phyloP scores from a whole-genome alignment of 441 rosid genomes.

The Gossypium davidsonii region DNA sequence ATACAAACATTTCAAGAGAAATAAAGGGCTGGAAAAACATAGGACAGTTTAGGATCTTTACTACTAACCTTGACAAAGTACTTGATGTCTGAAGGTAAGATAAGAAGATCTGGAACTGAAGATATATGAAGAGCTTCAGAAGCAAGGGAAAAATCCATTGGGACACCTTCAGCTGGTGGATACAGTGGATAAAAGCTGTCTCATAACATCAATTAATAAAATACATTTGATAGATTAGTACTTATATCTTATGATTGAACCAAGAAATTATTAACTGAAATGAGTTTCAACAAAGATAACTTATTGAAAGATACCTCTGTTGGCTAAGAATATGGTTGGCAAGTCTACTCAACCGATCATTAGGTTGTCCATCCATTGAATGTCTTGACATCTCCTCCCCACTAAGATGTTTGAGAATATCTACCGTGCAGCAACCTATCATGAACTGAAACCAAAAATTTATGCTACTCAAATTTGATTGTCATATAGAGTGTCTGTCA shows the following conservation, averaged over 20 bases:
- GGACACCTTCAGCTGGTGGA: constrained; percentile 82
- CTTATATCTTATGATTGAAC: background rate
- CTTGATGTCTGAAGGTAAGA: constrained; percentile 87
- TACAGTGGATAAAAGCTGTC: constrained; percentile 87
- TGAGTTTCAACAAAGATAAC: background rate
- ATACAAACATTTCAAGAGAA: background rate
- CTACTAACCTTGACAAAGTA: constrained; percentile 68
- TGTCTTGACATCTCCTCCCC: constrained; percentile 78
- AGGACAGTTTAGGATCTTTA: background rate
- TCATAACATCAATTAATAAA: background rate
- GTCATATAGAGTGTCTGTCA: background rate
- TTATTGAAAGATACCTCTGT: constrained; percentile 44
- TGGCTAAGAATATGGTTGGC: constrained; percentile 74
- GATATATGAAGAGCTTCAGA: constrained; percentile 58
- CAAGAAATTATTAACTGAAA: background rate
- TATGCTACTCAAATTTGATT: background rate
- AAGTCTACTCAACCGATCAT: constrained; percentile 79
- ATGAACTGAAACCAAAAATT: constrained; percentile 55
- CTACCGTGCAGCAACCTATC: constrained; percentile 86
- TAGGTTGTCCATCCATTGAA: constrained; percentile 49
- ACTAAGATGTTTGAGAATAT: constrained; percentile 81
- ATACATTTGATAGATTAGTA: constrained; percentile 1
- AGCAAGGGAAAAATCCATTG: constrained; percentile 72
- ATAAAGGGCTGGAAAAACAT: background rate
- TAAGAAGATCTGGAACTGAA: constrained; percentile 64